Evolutionary conservation across 139 green algal genomes (phyloP), one percentile per base, ranked within the genome.

Genomic region (Haematococcus lacustris): DNA sequence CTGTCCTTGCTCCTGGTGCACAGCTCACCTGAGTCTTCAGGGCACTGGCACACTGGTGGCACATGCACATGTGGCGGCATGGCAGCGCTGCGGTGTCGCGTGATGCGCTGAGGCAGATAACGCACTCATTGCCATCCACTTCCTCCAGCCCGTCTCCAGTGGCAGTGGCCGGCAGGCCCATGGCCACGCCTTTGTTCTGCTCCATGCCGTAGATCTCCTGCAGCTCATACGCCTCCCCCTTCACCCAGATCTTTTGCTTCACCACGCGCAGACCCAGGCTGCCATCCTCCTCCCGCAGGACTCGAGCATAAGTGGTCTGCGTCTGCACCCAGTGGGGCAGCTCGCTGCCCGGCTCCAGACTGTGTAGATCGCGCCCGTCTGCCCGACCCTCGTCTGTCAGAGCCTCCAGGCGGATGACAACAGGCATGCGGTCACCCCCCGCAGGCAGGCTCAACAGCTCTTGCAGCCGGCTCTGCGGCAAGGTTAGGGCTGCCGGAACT

Each of bases 1-100:
- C n/a, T n/a, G n/a, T n/a, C n/a, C n/a, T n/a, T n/a, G n/a, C n/a
- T n/a, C n/a, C n/a, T n/a, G n/a, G n/a, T n/a, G n/a, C n/a, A n/a
- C n/a, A n/a, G n/a, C n/a, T n/a, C 63, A 69, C 63, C 63, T 69
- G 88, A 43, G 23, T 5, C 71, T 91, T 87, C 63, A 97, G 83
- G 80, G 89, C 91, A 53, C 63, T 62, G 2, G 85, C 79, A 51
- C 87, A 90, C 38, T 73, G 75, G 43, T 82, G 70, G 81, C 92
- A 97, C 89, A 98, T 95, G 86, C 91, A 99, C 93, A 99, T 97
- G 86, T 99, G 95, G 7, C 95, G 82, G 86, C 95, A 99, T 17
- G 95, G 95, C 65, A 99, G 86, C 59, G 95, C 93, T 1, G 91
- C 97, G 1, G 94, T 99, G 81, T 99, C 89, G 2, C 93, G 75